Base-by-base conservation (phyloP, 805 yeast species). In the Dipodascopsis uninucleata region DNA sequence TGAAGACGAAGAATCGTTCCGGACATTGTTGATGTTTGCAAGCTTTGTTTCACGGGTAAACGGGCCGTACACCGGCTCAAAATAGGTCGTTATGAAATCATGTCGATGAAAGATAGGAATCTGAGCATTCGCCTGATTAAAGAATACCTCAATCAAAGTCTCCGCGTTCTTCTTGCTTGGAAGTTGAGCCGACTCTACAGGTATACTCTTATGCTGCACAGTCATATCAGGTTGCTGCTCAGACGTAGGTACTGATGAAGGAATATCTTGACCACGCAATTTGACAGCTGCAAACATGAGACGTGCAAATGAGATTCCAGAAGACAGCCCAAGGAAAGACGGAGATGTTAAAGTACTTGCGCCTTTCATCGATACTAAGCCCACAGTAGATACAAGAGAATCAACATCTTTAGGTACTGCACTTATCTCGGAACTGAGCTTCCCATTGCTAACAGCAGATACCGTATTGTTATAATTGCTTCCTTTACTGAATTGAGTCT, bases 41-140 rank as follows among this genome's bases (percentile, higher is more conserved):
- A 85, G 67, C 4, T 80, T 68, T 1, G 77, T 66, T 24, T 67
- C 67, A 0, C 69, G 56, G 10, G 81, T 76, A 47, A 84, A 67
- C 3, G 71, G 64, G 0, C 97, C 96, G 61, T 88, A 88, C 1
- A 88, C 71, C 0, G 96, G 96, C 55, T 78, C 76, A 60, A 84
- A 88, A 58, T 78, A 79, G 22, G 70, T 68, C 36, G 68, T 68
- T 33, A 89, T 63, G 58, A 87, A 88, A 53, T 75, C 77, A 57
- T 86, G 95, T 24, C 96, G 72, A 61, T 89, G 96, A 37, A 88
- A 65, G 3, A 89, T 72, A 0, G 97, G 96, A 22, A 85, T 63
- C 61, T 87, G 96, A 1, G 94, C 71, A 60, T 89, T 88, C 12
- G 89, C 77, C 57, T 83, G 88, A 17, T 83, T 77, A 59, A 89